These are phyloP conservation scores for Erysimum cheiranthoides DNA, from an alignment of 345 rosid genomes.

Conservation along the genomic window DNA sequence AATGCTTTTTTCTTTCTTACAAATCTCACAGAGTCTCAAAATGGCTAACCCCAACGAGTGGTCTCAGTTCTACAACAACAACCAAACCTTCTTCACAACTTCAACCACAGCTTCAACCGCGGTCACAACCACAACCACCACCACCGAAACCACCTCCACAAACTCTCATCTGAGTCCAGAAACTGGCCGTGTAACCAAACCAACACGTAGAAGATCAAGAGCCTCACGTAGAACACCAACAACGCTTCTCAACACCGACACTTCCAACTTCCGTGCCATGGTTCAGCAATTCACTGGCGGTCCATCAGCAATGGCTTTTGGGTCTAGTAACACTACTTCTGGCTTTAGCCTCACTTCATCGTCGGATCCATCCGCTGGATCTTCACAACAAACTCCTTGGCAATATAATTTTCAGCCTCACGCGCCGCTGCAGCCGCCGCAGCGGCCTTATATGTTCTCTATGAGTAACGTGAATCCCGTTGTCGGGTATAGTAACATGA, in stretches of 20 bases:
- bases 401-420: slow-evolving; percentile 36
- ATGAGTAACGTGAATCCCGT: slow-evolving; percentile 37
- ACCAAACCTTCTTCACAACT: slow-evolving; percentile 50
- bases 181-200: slow-evolving; percentile 75
- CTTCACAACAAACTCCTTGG: slow-evolving; percentile 45
- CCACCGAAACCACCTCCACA: slow-evolving; percentile 33
- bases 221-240: slow-evolving; percentile 97
- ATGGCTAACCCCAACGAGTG: slow-evolving; percentile 78
- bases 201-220: slow-evolving; percentile 81
- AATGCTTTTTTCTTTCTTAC: slow-evolving; percentile 41
- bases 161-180: slow-evolving; percentile 62
- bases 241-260: slow-evolving; percentile 90
- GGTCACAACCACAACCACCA: slow-evolving; percentile 39
- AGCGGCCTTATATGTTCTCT: slow-evolving; percentile 46
- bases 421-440: slow-evolving; percentile 19
- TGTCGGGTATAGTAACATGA: slow-evolving; percentile 36
- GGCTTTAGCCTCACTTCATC: slow-evolving; percentile 45
- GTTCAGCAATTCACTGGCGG: slow-evolving; percentile 97
- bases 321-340: slow-evolving; percentile 44
- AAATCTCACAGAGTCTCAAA: slow-evolving; percentile 15
- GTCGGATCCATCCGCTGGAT: slow-evolving; percentile 38
- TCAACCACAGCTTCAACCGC: slow-evolving; percentile 47
- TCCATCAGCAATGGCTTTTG: slow-evolving; percentile 66
- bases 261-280: slow-evolving; percentile 91
- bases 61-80: slow-evolving; percentile 65